Evolutionary conservation across 2,329 filamentous ascomycete species (phyloP).

Genomic region (Xylogone sp.): DNA sequence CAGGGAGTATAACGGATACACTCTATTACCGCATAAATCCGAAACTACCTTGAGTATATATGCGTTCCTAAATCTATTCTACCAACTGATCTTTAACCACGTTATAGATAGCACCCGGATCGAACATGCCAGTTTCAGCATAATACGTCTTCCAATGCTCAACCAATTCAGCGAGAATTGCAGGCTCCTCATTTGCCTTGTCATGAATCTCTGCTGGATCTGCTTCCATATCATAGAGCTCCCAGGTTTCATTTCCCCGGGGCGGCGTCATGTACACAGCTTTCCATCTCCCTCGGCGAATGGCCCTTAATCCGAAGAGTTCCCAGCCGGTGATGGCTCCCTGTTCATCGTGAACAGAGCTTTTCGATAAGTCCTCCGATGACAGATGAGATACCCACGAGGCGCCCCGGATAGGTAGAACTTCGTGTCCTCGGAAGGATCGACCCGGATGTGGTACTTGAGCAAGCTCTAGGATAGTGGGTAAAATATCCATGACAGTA

Average conservation of each 20-base stretch:
- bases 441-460: slow-evolving; percentile 26
- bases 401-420: slow-evolving; percentile 31
- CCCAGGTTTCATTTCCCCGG: slow-evolving; percentile 52
- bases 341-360: slow-evolving; percentile 34
- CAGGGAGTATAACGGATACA: too few species aligned
- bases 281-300: slow-evolving; percentile 54
- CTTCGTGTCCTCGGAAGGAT: slow-evolving; percentile 23
- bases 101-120: too few species aligned
- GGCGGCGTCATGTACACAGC: slow-evolving; percentile 53
- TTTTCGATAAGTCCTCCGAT: background rate
- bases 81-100: too few species aligned
- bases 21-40: too few species aligned
- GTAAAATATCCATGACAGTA: slow-evolving; percentile 35
- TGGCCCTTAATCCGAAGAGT: slow-evolving; percentile 44
- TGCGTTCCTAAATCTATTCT: too few species aligned
- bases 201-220: too few species aligned
- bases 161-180: too few species aligned
- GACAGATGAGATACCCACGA: slow-evolving; percentile 17
- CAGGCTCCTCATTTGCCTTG: too few species aligned
- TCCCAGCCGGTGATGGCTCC: slow-evolving; percentile 55
- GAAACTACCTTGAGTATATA: too few species aligned
- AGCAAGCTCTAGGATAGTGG: slow-evolving; percentile 33
- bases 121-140: too few species aligned
- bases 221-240: too few species aligned
- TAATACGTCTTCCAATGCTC: too few species aligned